These are phyloP conservation scores for Zygotorulaspora mrakii DNA, from an alignment of 1,139 yeast species.

Conservation along the genomic window DNA sequence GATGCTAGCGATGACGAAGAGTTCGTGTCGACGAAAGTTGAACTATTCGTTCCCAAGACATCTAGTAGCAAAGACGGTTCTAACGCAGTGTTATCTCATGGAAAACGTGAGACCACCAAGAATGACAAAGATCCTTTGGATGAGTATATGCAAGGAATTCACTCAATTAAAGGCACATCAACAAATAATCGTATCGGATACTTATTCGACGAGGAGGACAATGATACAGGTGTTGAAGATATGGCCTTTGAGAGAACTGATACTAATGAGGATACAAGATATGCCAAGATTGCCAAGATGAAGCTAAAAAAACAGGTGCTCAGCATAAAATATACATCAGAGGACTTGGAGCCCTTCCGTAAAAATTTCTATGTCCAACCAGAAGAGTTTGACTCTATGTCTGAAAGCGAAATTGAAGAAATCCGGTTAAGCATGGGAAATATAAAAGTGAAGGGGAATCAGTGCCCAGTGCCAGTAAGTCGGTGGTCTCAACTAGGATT, in stretches of 20 bases:
- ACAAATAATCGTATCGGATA: constrained; percentile 4
- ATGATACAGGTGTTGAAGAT: constrained; percentile 11
- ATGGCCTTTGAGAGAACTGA: constrained; percentile 17
- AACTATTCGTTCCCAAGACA: constrained; percentile 21
- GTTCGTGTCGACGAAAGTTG: constrained; percentile 5
- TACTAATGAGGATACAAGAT: constrained; percentile 34
- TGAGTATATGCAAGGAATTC: constrained; percentile 27
- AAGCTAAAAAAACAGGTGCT: constrained; percentile 43
- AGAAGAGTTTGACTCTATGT: constrained; percentile 46
- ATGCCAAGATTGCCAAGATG: constrained; percentile 38
- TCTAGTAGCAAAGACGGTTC: constrained; percentile 2
- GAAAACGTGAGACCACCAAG: no score
- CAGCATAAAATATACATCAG: constrained; percentile 45
- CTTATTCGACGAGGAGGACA: constrained; percentile 16
- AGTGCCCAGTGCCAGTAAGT: constrained; percentile 62
- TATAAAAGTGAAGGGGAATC: constrained; percentile 55
- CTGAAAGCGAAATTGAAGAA: constrained; percentile 51
- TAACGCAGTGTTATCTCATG: no score
- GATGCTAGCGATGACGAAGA: constrained; percentile 35
- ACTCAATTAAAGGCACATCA: not conserved
- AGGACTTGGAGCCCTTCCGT: constrained; percentile 52
- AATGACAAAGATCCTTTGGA: constrained; percentile 33
- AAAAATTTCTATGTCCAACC: constrained; percentile 67
- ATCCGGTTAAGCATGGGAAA: constrained; percentile 59
- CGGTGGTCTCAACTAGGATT: constrained; percentile 84